A percentile compares a stretch with the other conserved stretches of the same genome.
These are phyloP conservation scores for Amylostereum areolatum DNA, from an alignment of 1,284 basidiomycete genomes.

Conservation along the genomic window DNA sequence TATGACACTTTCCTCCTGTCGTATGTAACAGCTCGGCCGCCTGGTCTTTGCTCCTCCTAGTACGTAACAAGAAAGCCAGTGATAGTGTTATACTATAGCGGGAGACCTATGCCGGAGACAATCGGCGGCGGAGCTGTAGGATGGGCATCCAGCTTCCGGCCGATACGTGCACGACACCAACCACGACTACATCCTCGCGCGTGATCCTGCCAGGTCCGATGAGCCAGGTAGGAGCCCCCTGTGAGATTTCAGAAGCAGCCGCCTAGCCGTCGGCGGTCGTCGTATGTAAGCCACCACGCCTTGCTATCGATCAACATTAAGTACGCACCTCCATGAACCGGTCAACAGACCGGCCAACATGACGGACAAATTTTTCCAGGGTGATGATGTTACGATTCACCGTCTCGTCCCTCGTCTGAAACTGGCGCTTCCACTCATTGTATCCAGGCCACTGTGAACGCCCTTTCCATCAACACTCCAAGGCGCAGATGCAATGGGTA, in stretches of 20 bases:
- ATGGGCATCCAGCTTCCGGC: conserved; percentile 15
- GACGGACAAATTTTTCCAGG: conserved; percentile 11
- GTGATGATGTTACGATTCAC: conserved; percentile 11
- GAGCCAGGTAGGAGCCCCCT: conserved; percentile 9
- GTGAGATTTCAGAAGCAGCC: conserved; percentile 7
- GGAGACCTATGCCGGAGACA: not conserved
- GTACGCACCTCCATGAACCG: conserved; percentile 9
- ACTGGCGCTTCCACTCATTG: conserved; percentile 12
- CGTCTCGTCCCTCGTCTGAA: conserved; percentile 14
- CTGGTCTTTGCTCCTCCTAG: too few species aligned
- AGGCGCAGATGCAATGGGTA: not conserved
- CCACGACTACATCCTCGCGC: conserved; percentile 7
- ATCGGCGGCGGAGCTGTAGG: conserved; percentile 10
- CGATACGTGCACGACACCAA: conserved; percentile 13
- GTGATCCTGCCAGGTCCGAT: conserved; percentile 10
- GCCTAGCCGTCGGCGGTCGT: conserved; percentile 3
- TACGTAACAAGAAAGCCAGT: too few species aligned
- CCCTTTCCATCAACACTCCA: not conserved
- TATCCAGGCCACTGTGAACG: conserved; percentile 7
- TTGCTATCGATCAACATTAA: not conserved
- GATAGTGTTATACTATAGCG: too few species aligned
- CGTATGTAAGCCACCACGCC: not conserved
- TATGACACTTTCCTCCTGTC: too few species aligned
- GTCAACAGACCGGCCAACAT: conserved; percentile 14
- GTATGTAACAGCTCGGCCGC: too few species aligned